Evolutionary conservation across 495 filamentous ascomycete genomes (phyloP).

Genomic region (Halenospora varia): DNA sequence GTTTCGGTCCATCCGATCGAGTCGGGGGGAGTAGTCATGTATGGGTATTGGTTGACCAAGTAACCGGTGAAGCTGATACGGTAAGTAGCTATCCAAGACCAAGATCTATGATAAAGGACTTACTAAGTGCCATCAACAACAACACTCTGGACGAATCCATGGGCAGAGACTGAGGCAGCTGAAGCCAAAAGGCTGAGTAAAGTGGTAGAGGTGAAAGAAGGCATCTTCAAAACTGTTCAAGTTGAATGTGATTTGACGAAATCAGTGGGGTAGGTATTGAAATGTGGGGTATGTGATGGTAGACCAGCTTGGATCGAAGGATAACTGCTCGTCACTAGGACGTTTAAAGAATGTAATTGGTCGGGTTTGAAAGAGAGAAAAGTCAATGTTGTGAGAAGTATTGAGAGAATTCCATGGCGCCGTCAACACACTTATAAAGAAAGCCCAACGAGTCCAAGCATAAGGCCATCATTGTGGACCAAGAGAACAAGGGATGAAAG

Average conservation of each 20-base stretch:
- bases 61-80: constrained; percentile 19
- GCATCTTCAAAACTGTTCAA: constrained; percentile 9
- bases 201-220: constrained; percentile 29
- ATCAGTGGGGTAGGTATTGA: neutral
- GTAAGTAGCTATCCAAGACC: neutral
- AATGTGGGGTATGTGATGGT: neutral
- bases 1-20: constrained; percentile 48
- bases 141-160: constrained; percentile 57
- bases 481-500: neutral
- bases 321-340: neutral
- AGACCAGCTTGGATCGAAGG: neutral
- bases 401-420: neutral
- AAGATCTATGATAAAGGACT: neutral
- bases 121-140: constrained; percentile 47
- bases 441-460: neutral
- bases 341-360: neutral
- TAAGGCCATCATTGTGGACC: neutral
- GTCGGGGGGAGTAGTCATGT: constrained; percentile 34
- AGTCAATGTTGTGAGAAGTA: neutral
- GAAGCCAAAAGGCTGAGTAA: constrained; percentile 42
- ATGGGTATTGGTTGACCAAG: constrained; percentile 25
- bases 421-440: neutral
- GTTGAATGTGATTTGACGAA: neutral
- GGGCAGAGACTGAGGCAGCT: constrained; percentile 42
- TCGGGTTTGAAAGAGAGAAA: neutral